Conservation (phyloP, 768 basidiomycete genomes). For the Rhizopogon salebrosus region DNA sequence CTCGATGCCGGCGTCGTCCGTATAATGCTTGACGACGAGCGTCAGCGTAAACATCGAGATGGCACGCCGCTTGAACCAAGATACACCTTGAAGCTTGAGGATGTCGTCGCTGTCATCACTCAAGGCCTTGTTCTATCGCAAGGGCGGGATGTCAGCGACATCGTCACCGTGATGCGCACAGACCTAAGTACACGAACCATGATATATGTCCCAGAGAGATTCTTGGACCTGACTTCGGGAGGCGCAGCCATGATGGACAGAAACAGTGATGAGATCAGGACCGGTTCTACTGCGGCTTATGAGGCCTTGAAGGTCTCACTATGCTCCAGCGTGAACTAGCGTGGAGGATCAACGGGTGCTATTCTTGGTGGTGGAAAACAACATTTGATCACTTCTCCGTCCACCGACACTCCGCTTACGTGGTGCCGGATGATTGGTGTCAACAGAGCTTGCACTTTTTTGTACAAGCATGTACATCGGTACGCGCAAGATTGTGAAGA, state of each 20-base stretch:
- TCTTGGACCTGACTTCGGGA: conserved; percentile 48
- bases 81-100: conserved; percentile 63
- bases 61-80: conserved; percentile 65
- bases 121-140: conserved; percentile 58
- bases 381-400: no score
- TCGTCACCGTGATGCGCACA: neutral
- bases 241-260: conserved; percentile 58
- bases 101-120: conserved; percentile 61
- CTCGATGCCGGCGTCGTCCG: conserved; percentile 53
- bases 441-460: no score
- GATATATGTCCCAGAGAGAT: conserved; percentile 56
- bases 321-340: neutral
- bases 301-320: neutral
- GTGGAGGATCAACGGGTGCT: neutral
- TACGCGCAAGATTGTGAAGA: no score
- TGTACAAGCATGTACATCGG: no score
- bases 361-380: no score
- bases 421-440: no score
- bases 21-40: conserved; percentile 59
- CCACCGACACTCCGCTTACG: no score
- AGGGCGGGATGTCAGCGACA: neutral
- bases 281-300: neutral
- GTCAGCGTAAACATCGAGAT: conserved; percentile 56
- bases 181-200: conserved; percentile 42
- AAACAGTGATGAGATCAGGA: neutral